These are phyloP conservation scores for Coemansia javaensis DNA, from an alignment of 192 early-diverging fungal species.

Conservation along the genomic window DNA sequence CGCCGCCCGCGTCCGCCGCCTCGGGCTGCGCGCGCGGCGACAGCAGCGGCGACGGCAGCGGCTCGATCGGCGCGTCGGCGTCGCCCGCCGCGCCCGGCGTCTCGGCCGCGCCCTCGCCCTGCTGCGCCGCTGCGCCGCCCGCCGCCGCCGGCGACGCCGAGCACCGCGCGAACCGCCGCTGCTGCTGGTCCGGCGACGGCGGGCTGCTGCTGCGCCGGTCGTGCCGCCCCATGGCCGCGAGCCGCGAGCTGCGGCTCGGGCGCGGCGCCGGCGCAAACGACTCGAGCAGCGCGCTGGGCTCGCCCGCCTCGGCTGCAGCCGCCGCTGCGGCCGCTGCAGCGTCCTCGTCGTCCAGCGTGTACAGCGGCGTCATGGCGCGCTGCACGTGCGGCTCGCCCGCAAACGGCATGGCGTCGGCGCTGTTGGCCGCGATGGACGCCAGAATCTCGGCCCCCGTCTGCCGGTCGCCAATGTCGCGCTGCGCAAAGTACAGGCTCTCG, in stretches of 20 bases:
- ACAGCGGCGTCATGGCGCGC: conserved; percentile 45
- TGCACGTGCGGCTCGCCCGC: conserved; percentile 6
- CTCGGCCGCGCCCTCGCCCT: too few relatives aligned
- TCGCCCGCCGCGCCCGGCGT: conserved; percentile 1
- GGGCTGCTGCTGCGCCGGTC: conserved; percentile 40
- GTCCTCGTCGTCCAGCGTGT: conserved; percentile 42
- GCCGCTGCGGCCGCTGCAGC: conserved; percentile 5
- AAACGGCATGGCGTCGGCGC: not conserved
- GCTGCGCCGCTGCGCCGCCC: not conserved
- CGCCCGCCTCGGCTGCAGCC: conserved; percentile 5
- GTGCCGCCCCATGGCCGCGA: not conserved
- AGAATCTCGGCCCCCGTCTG: conserved; percentile 14
- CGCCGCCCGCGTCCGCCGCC: conserved; percentile 30
- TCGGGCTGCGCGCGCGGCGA: conserved; percentile 35
- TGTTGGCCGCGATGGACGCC: conserved; percentile 17
- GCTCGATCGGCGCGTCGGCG: conserved; percentile 10
- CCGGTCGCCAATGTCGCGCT: conserved; percentile 38
- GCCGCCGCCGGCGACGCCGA: conserved; percentile 20
- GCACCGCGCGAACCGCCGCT: conserved; percentile 11
- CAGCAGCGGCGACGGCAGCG: conserved; percentile 39
- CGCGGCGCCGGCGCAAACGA: conserved; percentile 1
- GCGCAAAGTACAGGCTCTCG: conserved; percentile 62
- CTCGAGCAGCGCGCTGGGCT: conserved; percentile 2
- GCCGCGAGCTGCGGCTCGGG: not conserved
- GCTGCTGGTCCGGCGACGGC: conserved; percentile 11